These are phyloP conservation scores for Colletotrichum lentis DNA, from an alignment of 2,329 filamentous ascomycete species.

Conservation along the genomic window DNA sequence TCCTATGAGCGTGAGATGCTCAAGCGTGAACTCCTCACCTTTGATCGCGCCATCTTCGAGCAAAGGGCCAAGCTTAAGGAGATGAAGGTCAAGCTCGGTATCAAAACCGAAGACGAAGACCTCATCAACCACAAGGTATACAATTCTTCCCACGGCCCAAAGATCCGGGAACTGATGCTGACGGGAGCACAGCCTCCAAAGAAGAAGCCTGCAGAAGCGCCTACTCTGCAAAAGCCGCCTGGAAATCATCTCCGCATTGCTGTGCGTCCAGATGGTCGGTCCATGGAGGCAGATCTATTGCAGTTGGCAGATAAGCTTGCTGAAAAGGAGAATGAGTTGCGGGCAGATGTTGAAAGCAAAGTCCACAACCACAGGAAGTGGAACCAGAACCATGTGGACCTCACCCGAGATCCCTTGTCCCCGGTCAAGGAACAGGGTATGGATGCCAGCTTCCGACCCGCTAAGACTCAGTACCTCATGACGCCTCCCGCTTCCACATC, in stretches of 20 bases:
- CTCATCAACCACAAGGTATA: constrained; percentile 90
- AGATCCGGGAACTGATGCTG: constrained; percentile 45
- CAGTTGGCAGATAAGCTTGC: constrained; percentile 78
- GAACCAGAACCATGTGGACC: constrained; percentile 89
- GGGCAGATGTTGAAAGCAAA: constrained; percentile 84
- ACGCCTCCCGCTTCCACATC: constrained; percentile 67
- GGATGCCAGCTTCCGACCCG: constrained; percentile 73
- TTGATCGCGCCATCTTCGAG: constrained; percentile 82
- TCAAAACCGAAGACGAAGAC: constrained; percentile 93
- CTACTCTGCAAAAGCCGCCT: constrained; percentile 68
- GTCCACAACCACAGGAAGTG: constrained; percentile 88
- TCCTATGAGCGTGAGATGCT: constrained; percentile 81
- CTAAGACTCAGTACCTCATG: constrained; percentile 75
- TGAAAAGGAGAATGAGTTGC: constrained; percentile 83
- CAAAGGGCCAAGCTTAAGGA: constrained; percentile 84
- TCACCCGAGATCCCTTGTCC: constrained; percentile 84
- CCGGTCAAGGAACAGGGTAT: constrained; percentile 73
- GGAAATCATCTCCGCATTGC: constrained; percentile 74
- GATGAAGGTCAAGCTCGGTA: constrained; percentile 84
- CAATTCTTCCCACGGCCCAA: background rate
- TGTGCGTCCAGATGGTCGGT: constrained; percentile 73
- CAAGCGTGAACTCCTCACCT: constrained; percentile 78
- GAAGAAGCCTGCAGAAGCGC: constrained; percentile 69
- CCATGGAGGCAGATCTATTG: constrained; percentile 80
- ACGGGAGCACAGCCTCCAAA: constrained; percentile 69